phyloP scores from a whole-genome alignment of 768 basidiomycete genomes.

The Tylopilus intermedius region DNA sequence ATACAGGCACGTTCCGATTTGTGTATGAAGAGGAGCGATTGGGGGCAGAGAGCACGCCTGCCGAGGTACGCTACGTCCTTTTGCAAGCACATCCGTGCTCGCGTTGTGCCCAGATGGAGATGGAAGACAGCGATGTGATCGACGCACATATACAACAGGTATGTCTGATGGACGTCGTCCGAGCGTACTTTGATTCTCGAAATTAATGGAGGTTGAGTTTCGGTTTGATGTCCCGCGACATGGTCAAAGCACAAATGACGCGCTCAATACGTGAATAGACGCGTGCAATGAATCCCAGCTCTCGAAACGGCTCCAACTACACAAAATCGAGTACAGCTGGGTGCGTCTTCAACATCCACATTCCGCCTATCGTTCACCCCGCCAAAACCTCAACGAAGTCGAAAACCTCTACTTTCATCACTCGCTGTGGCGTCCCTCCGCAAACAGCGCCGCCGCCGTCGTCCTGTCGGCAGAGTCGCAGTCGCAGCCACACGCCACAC shows the following conservation, averaged over 20 bases:
- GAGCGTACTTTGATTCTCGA: conserved; percentile 53
- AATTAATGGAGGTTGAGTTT: conserved; percentile 56
- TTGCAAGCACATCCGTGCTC: too few species aligned
- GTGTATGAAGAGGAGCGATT: too few species aligned
- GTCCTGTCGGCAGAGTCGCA: too few species aligned
- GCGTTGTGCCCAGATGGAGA: too few species aligned
- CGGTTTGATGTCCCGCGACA: conserved; percentile 53
- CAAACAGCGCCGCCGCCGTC: too few species aligned
- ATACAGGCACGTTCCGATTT: too few species aligned
- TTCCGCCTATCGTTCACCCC: conserved; percentile 12
- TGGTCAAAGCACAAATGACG: conserved; percentile 5
- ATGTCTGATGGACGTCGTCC: too few species aligned
- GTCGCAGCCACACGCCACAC: neutral
- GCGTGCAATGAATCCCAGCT: conserved; percentile 39
- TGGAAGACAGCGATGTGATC: too few species aligned
- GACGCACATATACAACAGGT: too few species aligned
- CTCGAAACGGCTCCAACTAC: conserved; percentile 67
- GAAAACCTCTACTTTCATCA: conserved; percentile 80
- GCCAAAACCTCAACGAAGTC: conserved; percentile 74
- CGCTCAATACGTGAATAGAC: conserved; percentile 8
- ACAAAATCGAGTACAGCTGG: conserved; percentile 81
- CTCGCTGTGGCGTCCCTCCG: conserved; percentile 27
- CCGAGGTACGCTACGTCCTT: too few species aligned
- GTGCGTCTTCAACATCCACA: conserved; percentile 32
- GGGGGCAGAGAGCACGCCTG: too few species aligned